Conservation (phyloP, 2,329 filamentous ascomycete species). For the Zalaria sp. region DNA sequence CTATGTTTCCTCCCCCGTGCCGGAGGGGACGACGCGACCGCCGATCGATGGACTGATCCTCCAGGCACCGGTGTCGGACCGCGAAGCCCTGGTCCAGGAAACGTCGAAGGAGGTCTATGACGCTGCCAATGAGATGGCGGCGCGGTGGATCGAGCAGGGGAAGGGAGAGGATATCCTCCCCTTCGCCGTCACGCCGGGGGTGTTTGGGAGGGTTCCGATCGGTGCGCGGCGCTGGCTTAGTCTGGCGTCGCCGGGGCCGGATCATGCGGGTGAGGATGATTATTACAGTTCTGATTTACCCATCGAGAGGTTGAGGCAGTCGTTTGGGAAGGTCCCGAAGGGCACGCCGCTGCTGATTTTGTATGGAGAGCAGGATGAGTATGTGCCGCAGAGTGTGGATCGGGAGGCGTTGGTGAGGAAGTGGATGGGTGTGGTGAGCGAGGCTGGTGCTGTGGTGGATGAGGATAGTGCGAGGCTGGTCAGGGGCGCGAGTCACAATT, state of each 20-base stretch:
- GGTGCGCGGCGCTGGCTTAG: conserved; percentile 46
- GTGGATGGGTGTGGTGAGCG: conserved; percentile 37
- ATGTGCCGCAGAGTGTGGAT: conserved; percentile 44
- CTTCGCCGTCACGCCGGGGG: conserved; percentile 12
- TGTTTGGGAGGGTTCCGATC: conserved; percentile 27
- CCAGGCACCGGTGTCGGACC: conserved; percentile 67
- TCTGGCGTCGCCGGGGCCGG: conserved; percentile 40
- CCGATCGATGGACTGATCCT: conserved; percentile 61
- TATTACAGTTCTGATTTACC: conserved; percentile 73
- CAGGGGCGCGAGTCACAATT: conserved; percentile 35
- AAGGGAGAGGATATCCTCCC: conserved; percentile 42
- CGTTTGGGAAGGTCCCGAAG: conserved; percentile 50
- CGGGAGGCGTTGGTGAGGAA: conserved; percentile 41
- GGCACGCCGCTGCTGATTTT: conserved; percentile 46
- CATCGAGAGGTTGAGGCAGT: conserved; percentile 39
- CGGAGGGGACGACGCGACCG: conserved; percentile 27
- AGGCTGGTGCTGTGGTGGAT: conserved; percentile 33
- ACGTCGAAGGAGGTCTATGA: conserved; percentile 31
- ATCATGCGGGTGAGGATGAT: conserved; percentile 59
- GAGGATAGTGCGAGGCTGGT: conserved; percentile 34
- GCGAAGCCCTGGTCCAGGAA: conserved; percentile 44
- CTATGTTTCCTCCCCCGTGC: conserved; percentile 34
- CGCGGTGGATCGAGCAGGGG: conserved; percentile 41
- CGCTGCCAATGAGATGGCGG: conserved; percentile 27
- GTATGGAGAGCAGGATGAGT: conserved; percentile 53